Conservation (phyloP, 495 filamentous ascomycete species). For the Neurospora sp. region DNA sequence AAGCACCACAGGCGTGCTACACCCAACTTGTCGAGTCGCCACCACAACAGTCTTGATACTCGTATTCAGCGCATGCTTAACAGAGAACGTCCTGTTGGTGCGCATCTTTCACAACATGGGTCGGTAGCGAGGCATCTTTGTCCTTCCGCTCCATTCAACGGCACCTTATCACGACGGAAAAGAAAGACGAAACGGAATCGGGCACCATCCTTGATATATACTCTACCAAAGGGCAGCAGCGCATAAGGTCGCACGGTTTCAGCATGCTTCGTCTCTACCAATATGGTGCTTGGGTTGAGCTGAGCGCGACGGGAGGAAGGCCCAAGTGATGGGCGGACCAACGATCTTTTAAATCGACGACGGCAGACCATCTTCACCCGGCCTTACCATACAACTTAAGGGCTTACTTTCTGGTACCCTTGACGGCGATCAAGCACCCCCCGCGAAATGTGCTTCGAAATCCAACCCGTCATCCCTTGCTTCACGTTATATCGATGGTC, state of each 20-base stretch:
- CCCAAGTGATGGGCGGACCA: not conserved
- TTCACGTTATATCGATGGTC: not conserved
- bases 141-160: not conserved
- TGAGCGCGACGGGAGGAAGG: not conserved
- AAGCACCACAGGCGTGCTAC: too few relatives aligned
- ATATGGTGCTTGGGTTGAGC: not conserved
- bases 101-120: not conserved
- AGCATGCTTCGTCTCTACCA: not conserved
- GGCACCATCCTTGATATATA: not conserved
- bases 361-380: not conserved
- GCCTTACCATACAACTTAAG: not conserved
- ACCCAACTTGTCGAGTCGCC: not conserved
- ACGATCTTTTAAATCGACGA: not conserved
- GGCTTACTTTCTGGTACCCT: not conserved
- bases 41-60: not conserved
- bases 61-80: not conserved
- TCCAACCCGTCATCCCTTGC: not conserved
- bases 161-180: not conserved
- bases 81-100: not conserved
- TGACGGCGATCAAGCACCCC: not conserved
- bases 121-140: not conserved
- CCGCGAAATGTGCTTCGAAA: not conserved
- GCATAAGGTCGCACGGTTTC: not conserved
- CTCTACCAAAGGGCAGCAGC: not conserved
- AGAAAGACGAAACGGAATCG: not conserved